Percentiles rank a stretch among this genome's conserved stretches.
phyloP scores from a whole-genome alignment of 2,329 filamentous ascomycete genomes.

The Tolypocladium sp. region DNA sequence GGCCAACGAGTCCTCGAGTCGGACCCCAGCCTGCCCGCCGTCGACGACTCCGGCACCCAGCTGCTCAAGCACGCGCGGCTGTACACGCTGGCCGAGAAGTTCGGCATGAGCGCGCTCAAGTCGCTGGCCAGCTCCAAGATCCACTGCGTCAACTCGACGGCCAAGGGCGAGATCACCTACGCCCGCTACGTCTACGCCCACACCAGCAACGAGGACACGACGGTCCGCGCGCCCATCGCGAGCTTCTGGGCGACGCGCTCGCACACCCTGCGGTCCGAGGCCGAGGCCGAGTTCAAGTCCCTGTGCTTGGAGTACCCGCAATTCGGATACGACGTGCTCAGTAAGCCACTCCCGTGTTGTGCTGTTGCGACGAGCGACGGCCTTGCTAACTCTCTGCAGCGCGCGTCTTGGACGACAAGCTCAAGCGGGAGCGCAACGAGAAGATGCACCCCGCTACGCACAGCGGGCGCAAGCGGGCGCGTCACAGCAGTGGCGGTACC shows the following conservation, averaged over 20 bases:
- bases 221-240: slow-evolving; percentile 75
- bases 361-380: slow-evolving; percentile 6
- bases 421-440: slow-evolving; percentile 53
- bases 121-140: slow-evolving; percentile 80
- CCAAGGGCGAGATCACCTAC: slow-evolving; percentile 84
- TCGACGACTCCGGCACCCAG: slow-evolving; percentile 73
- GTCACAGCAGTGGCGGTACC: slow-evolving; percentile 35
- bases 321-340: slow-evolving; percentile 88
- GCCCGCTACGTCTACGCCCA: slow-evolving; percentile 83
- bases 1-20: slow-evolving; percentile 60
- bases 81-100: slow-evolving; percentile 80
- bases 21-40: slow-evolving; percentile 52
- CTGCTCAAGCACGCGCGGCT: slow-evolving; percentile 83
- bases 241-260: slow-evolving; percentile 80
- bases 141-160: slow-evolving; percentile 80
- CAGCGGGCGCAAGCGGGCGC: slow-evolving; percentile 47
- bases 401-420: slow-evolving; percentile 56
- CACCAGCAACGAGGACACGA: slow-evolving; percentile 58
- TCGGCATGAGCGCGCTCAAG: slow-evolving; percentile 60
- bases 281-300: slow-evolving; percentile 73
- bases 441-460: slow-evolving; percentile 43
- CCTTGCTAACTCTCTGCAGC: slow-evolving; percentile 26
- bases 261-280: slow-evolving; percentile 75
- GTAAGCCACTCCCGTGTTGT: slow-evolving; percentile 33
- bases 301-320: slow-evolving; percentile 86